Evolutionary conservation across 2,329 filamentous ascomycete genomes (phyloP).

Genomic region (Dryadomyces quercivorus): DNA sequence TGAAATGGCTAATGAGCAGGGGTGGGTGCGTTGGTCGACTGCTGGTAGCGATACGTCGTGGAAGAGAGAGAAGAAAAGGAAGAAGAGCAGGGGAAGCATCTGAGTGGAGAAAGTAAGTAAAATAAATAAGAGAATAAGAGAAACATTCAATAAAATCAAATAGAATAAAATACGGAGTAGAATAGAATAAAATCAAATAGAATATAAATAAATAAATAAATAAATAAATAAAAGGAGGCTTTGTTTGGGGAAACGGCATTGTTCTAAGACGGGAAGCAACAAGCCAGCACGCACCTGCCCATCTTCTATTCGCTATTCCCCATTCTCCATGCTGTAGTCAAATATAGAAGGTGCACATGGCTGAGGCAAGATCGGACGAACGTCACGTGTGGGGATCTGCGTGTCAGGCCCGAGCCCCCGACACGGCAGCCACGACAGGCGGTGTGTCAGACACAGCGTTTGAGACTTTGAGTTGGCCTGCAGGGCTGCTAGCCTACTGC

Average conservation of each 20-base stretch:
- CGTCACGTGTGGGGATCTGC: slow-evolving; percentile 6
- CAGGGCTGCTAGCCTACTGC: too few relatives aligned
- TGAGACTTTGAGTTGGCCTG: too few relatives aligned
- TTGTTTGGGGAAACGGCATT: neutral
- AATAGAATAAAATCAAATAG: too few relatives aligned
- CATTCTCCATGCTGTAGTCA: neutral
- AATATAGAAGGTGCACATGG: neutral
- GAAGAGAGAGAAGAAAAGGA: neutral
- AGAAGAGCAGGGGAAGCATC: neutral
- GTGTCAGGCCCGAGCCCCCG: neutral
- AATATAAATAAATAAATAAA: too few relatives aligned
- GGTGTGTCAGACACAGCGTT: neutral
- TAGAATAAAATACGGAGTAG: too few relatives aligned
- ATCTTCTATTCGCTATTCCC: neutral
- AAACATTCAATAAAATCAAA: too few relatives aligned
- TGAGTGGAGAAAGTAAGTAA: neutral
- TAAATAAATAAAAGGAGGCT: neutral
- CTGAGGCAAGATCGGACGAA: slow-evolving; percentile 5
- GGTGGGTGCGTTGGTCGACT: neutral
- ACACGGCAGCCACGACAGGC: neutral
- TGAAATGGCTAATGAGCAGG: neutral
- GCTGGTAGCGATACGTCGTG: neutral
- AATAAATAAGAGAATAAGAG: too few relatives aligned
- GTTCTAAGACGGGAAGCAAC: neutral
- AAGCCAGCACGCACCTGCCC: neutral